These are phyloP conservation scores for Aspergillus sp. DNA, from an alignment of 2,329 filamentous ascomycete genomes.

Conservation along the genomic window DNA sequence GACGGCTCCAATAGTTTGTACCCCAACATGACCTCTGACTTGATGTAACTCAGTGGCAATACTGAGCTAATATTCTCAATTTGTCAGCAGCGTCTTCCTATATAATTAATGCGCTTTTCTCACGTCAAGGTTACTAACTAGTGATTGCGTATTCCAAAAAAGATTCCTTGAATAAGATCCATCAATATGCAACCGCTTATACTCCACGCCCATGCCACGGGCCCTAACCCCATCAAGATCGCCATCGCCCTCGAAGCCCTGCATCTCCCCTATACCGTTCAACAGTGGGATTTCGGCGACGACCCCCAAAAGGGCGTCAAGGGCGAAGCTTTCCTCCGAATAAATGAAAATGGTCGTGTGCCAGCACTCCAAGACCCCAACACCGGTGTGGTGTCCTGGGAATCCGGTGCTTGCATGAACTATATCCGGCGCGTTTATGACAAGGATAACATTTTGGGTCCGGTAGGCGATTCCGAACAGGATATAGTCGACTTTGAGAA, in stretches of 20 bases:
- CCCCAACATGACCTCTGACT: no score
- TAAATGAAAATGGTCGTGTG: conserved; percentile 48
- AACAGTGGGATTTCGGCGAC: conserved; percentile 45
- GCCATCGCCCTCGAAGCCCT: conserved; percentile 44
- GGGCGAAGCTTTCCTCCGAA: conserved; percentile 32
- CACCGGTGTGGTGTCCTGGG: conserved; percentile 39
- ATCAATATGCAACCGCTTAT: conserved; percentile 31
- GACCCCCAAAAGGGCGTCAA: conserved; percentile 6
- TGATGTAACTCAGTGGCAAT: no score
- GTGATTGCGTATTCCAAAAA: no score
- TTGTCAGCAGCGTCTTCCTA: no score
- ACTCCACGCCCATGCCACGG: conserved; percentile 42
- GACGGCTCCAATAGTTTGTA: no score
- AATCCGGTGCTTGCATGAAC: conserved; percentile 42
- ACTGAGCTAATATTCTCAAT: no score
- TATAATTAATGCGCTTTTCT: no score
- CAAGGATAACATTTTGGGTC: conserved; percentile 34
- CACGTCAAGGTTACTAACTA: no score
- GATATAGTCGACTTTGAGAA: conserved; percentile 47
- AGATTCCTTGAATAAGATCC: no score
- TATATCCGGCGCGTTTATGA: conserved; percentile 45
- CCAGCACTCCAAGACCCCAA: conserved; percentile 41
- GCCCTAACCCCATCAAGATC: conserved; percentile 48
- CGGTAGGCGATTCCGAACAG: conserved; percentile 32
- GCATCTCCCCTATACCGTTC: conserved; percentile 41